A percentile compares a stretch with the other conserved stretches of the same genome.
Evolutionary conservation across 768 basidiomycete species (phyloP).

Genomic region (Mycena olivaceomarginata): DNA sequence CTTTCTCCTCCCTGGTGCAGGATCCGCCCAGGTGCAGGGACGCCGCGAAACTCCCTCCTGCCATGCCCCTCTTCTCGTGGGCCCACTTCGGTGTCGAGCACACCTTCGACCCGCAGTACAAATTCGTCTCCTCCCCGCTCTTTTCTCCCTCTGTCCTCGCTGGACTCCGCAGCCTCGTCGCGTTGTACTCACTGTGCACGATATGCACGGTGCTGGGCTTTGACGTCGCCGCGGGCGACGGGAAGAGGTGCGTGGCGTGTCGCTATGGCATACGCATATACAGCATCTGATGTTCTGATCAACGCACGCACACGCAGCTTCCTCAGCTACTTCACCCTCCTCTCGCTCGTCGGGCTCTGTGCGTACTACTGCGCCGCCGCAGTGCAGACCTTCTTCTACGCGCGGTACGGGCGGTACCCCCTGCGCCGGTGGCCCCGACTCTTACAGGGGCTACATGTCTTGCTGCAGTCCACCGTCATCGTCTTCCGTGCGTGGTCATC

Average conservation of each 20-base stretch:
- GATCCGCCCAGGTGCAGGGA: background rate
- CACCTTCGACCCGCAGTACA: constrained; percentile 59
- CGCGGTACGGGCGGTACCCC: constrained; percentile 64
- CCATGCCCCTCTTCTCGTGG: constrained; percentile 39
- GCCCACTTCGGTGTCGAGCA: constrained; percentile 59
- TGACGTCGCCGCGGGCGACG: constrained; percentile 54
- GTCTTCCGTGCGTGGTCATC: constrained; percentile 72
- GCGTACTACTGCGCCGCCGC: constrained; percentile 79
- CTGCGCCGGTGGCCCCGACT: constrained; percentile 76
- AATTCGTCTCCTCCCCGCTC: constrained; percentile 70
- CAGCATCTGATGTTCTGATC: constrained; percentile 3
- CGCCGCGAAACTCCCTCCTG: background rate
- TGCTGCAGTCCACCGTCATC: constrained; percentile 69
- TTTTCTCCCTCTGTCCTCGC: constrained; percentile 67
- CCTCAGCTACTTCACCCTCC: constrained; percentile 78
- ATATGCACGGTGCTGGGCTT: constrained; percentile 61
- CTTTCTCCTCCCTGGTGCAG: background rate
- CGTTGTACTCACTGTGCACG: constrained; percentile 68
- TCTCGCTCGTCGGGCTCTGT: constrained; percentile 77
- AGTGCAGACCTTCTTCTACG: constrained; percentile 71
- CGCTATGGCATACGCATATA: background rate
- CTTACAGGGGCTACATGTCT: constrained; percentile 74
- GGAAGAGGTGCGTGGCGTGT: constrained; percentile 54
- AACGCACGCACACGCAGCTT: background rate
- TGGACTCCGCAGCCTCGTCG: constrained; percentile 66